Base-by-base conservation (phyloP, 208 protist species). In the Trypanosoma grayi region DNA sequence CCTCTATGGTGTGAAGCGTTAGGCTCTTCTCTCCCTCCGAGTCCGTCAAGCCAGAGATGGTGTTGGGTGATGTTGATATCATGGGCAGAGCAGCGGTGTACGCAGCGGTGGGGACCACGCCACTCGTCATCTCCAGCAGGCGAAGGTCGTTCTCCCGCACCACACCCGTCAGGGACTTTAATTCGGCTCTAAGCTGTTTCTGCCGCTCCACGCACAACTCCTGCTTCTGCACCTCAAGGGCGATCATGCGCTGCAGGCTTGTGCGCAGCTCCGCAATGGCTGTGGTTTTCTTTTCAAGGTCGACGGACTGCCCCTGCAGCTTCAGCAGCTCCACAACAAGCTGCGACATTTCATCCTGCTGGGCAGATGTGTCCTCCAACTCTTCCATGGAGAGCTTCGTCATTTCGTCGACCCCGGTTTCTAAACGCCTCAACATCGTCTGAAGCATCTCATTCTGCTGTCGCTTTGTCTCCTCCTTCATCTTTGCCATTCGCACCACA, bases 181-280 rank as follows among this genome's bases (percentile, higher is more conserved):
- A 48, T 14, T 75, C 69, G 11, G 58, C 43, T 11, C 60, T 66
- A 43, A 91, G 73, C 8, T 66, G 46, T 8, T 60, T 64, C 43
- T 87, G 77, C 7, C 71, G 73, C n/a, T 28, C 10, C 51, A 73
- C 54, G 28, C 70, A 78, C 18, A 87, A 36, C n/a, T 54, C 20
- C 9, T 82, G 70, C 55, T 77, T 79, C 34, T 80, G 73, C 36
- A 60, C 53, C 61, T 91, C 84, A 3, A 91, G 54, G 11, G 65
- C 67, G 14, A 80, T 79, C 11, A 72, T 44, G 2, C 81, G 80
- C 36, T 64, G 65, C 39, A 91, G 54, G 4, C 55, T 47, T 30
- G 58, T 61, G 2, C 55, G 50, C 34, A 67, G 52, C 24, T 70
- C 34, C 10, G 47, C 34, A 18, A 73, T 70, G 11, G 67, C 57